These are phyloP conservation scores for Mycogone perniciosa DNA, from an alignment of 2,329 filamentous ascomycete genomes.

Conservation along the genomic window DNA sequence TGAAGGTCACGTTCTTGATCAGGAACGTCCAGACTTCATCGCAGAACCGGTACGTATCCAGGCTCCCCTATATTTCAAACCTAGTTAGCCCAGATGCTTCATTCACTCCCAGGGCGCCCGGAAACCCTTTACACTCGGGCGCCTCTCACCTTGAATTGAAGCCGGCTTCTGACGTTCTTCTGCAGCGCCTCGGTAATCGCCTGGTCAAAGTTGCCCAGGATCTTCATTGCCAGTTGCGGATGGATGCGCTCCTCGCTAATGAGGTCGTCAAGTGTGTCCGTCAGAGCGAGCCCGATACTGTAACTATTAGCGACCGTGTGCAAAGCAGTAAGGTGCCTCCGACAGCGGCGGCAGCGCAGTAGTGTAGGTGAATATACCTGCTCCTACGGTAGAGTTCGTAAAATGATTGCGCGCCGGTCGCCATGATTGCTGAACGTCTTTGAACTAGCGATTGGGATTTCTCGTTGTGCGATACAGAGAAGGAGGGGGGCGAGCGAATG, in stretches of 20 bases:
- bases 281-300: constrained; percentile 88
- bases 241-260: constrained; percentile 94
- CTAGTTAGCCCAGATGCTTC: neutral
- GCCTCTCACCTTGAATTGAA: constrained; percentile 81
- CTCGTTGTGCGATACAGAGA: neutral
- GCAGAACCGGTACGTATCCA: constrained; percentile 98
- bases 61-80: constrained; percentile 61
- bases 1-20: constrained; percentile 98
- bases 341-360: constrained; percentile 24
- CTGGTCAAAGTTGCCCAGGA: constrained; percentile 90
- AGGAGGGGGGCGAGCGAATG: neutral
- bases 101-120: neutral
- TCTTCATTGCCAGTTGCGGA: constrained; percentile 97
- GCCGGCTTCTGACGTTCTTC: constrained; percentile 82
- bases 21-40: constrained; percentile 99
- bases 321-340: neutral
- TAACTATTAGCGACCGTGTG: constrained; percentile 13
- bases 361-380: constrained; percentile 53
- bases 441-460: neutral
- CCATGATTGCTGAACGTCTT: constrained; percentile 30
- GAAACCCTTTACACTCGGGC: neutral
- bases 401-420: constrained; percentile 50
- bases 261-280: constrained; percentile 93
- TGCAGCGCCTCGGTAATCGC: constrained; percentile 85
- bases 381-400: constrained; percentile 98